Percentiles rank a stretch among this genome's conserved stretches.
Conservation (phyloP, 1,284 basidiomycete genomes). For the Ceratobasidium sp. region DNA sequence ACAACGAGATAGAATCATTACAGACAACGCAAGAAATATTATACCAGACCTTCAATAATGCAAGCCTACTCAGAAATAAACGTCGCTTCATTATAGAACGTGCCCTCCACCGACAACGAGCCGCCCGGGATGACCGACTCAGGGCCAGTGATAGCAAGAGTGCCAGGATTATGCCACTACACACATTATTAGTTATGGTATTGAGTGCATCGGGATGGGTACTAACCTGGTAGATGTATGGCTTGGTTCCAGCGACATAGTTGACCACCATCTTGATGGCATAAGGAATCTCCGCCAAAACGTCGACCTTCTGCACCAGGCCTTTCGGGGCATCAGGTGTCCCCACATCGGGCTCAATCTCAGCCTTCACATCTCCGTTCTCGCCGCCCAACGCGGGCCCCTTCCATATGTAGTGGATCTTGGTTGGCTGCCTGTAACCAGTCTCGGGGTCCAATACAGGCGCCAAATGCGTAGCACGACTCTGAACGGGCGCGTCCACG, state of each 20-base stretch:
- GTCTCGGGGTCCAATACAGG: slow-evolving; percentile 78
- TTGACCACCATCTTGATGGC: slow-evolving; percentile 90
- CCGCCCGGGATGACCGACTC: slow-evolving; percentile 63
- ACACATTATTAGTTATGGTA: slow-evolving; percentile 52
- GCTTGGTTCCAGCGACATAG: slow-evolving; percentile 92
- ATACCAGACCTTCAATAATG: slow-evolving; percentile 19
- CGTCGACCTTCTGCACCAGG: slow-evolving; percentile 96
- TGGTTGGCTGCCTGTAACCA: slow-evolving; percentile 82
- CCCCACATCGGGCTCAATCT: slow-evolving; percentile 72
- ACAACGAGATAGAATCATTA: slow-evolving; percentile 13
- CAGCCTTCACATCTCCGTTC: slow-evolving; percentile 69
- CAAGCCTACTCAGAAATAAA: slow-evolving; percentile 74
- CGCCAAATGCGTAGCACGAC: slow-evolving; percentile 77
- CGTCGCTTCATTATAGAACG: slow-evolving; percentile 88
- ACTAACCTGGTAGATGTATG: slow-evolving; percentile 90
- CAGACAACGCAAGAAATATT: slow-evolving; percentile 27
- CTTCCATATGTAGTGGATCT: slow-evolving; percentile 84
- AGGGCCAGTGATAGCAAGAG: slow-evolving; percentile 75
- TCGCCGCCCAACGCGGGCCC: slow-evolving; percentile 72
- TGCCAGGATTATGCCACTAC: slow-evolving; percentile 86
- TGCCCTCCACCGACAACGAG: slow-evolving; percentile 69
- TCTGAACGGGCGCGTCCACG: slow-evolving; percentile 67
- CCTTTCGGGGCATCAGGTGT: slow-evolving; percentile 71
- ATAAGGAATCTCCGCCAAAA: slow-evolving; percentile 95
- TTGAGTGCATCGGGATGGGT: slow-evolving; percentile 58